Evolutionary conservation across 345 rosid genomes (phyloP).

Genomic region (Triadica sebifera): DNA sequence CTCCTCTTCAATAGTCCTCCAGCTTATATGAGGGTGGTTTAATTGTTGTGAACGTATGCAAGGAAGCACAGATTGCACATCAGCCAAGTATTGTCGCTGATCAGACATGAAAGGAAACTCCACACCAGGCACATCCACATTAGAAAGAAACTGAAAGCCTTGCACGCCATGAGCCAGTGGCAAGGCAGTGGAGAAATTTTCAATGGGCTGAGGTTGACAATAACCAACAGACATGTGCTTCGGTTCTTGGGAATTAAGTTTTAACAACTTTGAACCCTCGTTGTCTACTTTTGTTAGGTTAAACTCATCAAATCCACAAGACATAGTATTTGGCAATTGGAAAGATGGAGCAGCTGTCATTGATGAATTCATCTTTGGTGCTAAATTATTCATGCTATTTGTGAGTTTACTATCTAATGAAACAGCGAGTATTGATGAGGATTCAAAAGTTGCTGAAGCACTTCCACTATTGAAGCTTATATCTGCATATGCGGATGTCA

Average conservation of each 20-base stretch:
- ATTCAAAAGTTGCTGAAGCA: constrained; percentile 26
- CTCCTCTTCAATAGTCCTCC: constrained; percentile 52
- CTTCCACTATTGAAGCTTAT: constrained; percentile 34
- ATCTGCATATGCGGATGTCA: constrained; percentile 53
- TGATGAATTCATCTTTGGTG: constrained; percentile 26
- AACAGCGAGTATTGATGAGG: constrained; percentile 25
- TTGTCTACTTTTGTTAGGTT: constrained; percentile 32
- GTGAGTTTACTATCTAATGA: constrained; percentile 30
- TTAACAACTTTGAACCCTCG: constrained; percentile 25
- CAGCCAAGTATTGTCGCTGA: constrained; percentile 48
- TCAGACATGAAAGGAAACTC: constrained; percentile 43
- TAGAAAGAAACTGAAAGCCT: constrained; percentile 39
- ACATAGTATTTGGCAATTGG: constrained; percentile 30
- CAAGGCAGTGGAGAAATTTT: constrained; percentile 33
- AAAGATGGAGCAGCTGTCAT: constrained; percentile 37
- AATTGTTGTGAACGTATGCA: constrained; percentile 39
- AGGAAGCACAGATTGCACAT: constrained; percentile 41
- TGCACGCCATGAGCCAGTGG: constrained; percentile 47
- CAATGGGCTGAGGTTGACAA: constrained; percentile 33
- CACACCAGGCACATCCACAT: constrained; percentile 35
- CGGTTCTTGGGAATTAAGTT: constrained; percentile 34
- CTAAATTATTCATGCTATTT: constrained; percentile 29
- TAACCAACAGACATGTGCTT: constrained; percentile 47
- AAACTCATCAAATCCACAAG: constrained; percentile 40
- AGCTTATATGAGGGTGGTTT: constrained; percentile 40